These are phyloP conservation scores for Chrysanthemum seticuspe DNA, from an alignment of 129 eudicot species.

Conservation along the genomic window DNA sequence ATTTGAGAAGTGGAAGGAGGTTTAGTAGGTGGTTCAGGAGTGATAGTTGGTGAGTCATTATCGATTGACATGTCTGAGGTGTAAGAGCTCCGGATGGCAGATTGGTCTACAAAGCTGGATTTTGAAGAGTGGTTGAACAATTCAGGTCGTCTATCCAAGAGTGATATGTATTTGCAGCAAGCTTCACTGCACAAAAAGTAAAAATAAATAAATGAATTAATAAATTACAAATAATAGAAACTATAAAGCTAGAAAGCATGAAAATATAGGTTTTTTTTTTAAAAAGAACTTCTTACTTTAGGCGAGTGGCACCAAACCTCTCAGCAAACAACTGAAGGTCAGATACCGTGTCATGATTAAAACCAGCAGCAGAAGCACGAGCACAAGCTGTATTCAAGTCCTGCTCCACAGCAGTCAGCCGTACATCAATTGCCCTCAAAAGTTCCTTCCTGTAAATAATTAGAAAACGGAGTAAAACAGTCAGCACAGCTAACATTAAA, in stretches of 20 bases:
- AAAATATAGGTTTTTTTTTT: neutral
- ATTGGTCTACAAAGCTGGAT: slow-evolving; percentile 42
- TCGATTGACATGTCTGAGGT: slow-evolving; percentile 95
- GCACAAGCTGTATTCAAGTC: slow-evolving; percentile 71
- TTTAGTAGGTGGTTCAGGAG: slow-evolving; percentile 9
- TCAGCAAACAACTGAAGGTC: slow-evolving; percentile 90
- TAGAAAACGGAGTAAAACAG: neutral
- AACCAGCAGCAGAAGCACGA: slow-evolving; percentile 94
- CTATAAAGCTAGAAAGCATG: no score
- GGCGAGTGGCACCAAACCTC: slow-evolving; percentile 80
- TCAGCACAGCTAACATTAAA: neutral
- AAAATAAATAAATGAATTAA: neutral
- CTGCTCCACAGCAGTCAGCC: slow-evolving; percentile 82
- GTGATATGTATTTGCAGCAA: slow-evolving; percentile 66
- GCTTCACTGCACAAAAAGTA: slow-evolving; percentile 67
- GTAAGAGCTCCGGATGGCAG: slow-evolving; percentile 64
- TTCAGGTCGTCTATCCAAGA: slow-evolving; percentile 64
- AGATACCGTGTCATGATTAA: slow-evolving; percentile 53
- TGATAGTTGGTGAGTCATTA: slow-evolving; percentile 45
- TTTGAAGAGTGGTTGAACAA: slow-evolving; percentile 47
- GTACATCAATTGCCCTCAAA: slow-evolving; percentile 88
- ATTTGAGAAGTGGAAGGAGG: slow-evolving; percentile 26
- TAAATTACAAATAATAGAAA: neutral
- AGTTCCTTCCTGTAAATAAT: slow-evolving; percentile 80
- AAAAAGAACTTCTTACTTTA: slow-evolving; percentile 61